phyloP scores from a whole-genome alignment of 495 filamentous ascomycete genomes.

The Aspergillus cristatus region DNA sequence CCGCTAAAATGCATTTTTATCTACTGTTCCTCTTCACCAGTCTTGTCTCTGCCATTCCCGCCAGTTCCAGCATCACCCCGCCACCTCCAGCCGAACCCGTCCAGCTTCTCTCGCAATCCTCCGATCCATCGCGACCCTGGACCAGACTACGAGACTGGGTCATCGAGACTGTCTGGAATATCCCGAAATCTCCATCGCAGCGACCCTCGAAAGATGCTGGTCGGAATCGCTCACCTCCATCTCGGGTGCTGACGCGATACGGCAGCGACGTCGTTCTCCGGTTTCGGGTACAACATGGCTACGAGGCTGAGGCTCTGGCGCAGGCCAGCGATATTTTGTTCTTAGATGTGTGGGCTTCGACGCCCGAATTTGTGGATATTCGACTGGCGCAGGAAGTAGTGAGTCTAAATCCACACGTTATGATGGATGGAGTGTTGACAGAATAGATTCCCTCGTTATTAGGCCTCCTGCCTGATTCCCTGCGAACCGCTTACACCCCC shows the following conservation, averaged over 20 bases:
- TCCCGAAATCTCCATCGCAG: slow-evolving; percentile 16
- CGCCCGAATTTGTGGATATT: slow-evolving; percentile 78
- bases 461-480: slow-evolving; percentile 65
- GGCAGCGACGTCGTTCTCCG: slow-evolving; percentile 76
- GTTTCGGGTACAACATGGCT: slow-evolving; percentile 63
- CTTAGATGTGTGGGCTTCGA: slow-evolving; percentile 86
- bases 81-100: slow-evolving; percentile 29
- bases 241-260: slow-evolving; percentile 56
- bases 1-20: slow-evolving; percentile 1
- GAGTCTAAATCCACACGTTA: slow-evolving; percentile 13
- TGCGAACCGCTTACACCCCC: slow-evolving; percentile 62
- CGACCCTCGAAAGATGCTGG: slow-evolving; percentile 4
- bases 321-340: slow-evolving; percentile 67
- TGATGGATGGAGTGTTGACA: too few species aligned
- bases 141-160: slow-evolving; percentile 55
- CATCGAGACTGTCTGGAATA: slow-evolving; percentile 55
- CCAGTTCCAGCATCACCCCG: slow-evolving; percentile 34
- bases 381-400: slow-evolving; percentile 70
- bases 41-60: slow-evolving; percentile 29
- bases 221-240: slow-evolving; percentile 24
- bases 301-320: slow-evolving; percentile 64
- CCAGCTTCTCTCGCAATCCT: slow-evolving; percentile 19
- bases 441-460: slow-evolving; percentile 63
- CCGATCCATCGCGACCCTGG: slow-evolving; percentile 28
- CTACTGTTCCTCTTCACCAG: slow-evolving; percentile 13